Evolutionary conservation across 78 protist genomes (phyloP), one percentile per base, ranked within the genome.

Genomic region (Monocercomonoides exilis): DNA sequence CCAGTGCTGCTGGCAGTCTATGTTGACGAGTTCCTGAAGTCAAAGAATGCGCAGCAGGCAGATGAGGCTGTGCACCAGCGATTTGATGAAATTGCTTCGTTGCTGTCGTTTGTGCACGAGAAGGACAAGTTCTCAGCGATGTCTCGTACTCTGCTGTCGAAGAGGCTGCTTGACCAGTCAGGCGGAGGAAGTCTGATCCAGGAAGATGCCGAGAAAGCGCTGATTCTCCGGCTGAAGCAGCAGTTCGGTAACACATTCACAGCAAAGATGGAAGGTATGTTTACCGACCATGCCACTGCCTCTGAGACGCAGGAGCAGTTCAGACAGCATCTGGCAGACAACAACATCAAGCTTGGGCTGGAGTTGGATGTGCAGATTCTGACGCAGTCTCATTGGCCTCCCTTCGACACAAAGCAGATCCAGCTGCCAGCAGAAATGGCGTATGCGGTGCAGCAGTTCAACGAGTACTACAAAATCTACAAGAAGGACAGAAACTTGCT

Each of bases 11-110:
- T 79, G 43, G 82, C 82, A 33, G 11, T 79, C 82, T 79, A 32
- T 21, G 82, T 79, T 33, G 82, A 79, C 82, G 82, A 79, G 4
- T 79, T 33, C 11, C 42, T 79, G 45, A 79, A 79, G 82, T 5
- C n/a, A 41, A 79, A 79, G 82, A 29, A 6, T 4, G 82, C 43
- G 45, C 82, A 79, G 11, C 43, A 6, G 43, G 6, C 11, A 33
- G 82, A 79, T 6, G 43, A 79, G 4, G 4, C 36, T 21, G 82
- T 6, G 21, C 4, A 79, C 6, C 4, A 4, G 43, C 4, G 42
- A 33, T 79, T 79, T 41, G 82, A 79, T 21, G 82, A 79, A 21
- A 32, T 79, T 6, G 43, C 36, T 32, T 5, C 21, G 4, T 41
- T 79, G 4, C 82, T 79, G 11, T 4, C n/a, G 6, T 21, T 38